These are phyloP conservation scores for Leptodontidium sp. DNA, from an alignment of 2,329 filamentous ascomycete species.

Conservation along the genomic window DNA sequence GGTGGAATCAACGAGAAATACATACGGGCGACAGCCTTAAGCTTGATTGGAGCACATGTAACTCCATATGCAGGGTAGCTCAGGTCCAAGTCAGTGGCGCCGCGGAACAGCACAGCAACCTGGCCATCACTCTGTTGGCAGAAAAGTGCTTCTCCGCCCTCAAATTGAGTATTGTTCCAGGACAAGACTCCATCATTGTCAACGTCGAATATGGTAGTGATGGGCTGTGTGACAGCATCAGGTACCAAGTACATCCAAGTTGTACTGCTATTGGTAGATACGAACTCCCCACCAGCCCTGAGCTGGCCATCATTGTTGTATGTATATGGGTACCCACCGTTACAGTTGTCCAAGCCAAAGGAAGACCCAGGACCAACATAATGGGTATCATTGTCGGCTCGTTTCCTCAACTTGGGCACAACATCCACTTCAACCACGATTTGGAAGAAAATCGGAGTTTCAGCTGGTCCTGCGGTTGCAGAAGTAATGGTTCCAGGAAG, in stretches of 20 bases:
- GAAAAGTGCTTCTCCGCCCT: not conserved
- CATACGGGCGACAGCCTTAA: not conserved
- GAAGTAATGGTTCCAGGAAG: not conserved
- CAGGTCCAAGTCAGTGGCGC: not conserved
- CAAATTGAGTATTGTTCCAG: not conserved
- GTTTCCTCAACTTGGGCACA: not conserved
- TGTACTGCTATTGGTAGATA: not conserved
- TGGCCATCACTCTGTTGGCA: not conserved
- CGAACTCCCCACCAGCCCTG: not conserved
- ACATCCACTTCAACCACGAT: not conserved
- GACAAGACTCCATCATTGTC: not conserved
- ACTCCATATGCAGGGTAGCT: not conserved
- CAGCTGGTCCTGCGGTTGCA: not conserved
- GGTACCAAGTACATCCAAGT: not conserved
- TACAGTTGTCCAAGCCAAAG: not conserved
- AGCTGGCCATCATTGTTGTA: slow-evolving; percentile 6
- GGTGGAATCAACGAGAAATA: not conserved
- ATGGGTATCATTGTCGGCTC: not conserved
- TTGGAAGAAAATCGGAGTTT: not conserved
- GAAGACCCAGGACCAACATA: slow-evolving; percentile 2
- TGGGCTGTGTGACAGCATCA: not conserved
- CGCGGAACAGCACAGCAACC: slow-evolving; percentile 1
- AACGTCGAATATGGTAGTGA: not conserved
- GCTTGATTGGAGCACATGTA: not conserved
- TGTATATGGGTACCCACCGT: not conserved